A percentile compares a stretch with the other conserved stretches of the same genome.
phyloP scores from a whole-genome alignment of 495 filamentous ascomycete genomes.

The Hyaloscypha bicolor region DNA sequence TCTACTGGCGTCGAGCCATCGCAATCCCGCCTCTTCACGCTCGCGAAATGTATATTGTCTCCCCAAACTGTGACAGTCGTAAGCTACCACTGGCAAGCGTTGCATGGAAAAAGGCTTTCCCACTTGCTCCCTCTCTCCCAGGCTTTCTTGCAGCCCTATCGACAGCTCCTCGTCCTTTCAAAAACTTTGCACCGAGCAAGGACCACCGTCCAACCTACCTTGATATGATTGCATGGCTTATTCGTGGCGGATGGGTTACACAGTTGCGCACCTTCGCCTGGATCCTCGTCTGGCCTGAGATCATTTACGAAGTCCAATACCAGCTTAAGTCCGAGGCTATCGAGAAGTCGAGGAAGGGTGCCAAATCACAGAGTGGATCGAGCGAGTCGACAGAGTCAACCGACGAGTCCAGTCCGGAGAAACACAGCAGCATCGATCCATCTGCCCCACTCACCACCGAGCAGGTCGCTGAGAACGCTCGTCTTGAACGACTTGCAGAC shows the following conservation, averaged over 20 bases:
- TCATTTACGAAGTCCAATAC: slow-evolving; percentile 61
- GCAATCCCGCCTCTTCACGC: slow-evolving; percentile 90
- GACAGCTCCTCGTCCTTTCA: slow-evolving; percentile 75
- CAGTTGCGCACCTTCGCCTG: slow-evolving; percentile 89
- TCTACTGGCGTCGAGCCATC: slow-evolving; percentile 91
- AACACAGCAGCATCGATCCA: slow-evolving; percentile 9
- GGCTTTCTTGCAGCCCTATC: slow-evolving; percentile 83
- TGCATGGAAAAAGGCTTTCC: slow-evolving; percentile 76
- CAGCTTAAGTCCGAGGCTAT: slow-evolving; percentile 52
- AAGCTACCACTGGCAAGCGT: slow-evolving; percentile 69
- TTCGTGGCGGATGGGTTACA: slow-evolving; percentile 89
- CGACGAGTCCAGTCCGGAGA: slow-evolving; percentile 21
- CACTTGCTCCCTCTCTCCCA: slow-evolving; percentile 75
- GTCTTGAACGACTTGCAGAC: slow-evolving; percentile 51
- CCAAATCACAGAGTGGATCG: slow-evolving; percentile 25
- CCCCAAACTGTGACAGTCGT: slow-evolving; percentile 83
- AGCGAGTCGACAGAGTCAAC: slow-evolving; percentile 31
- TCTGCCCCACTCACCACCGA: slow-evolving; percentile 30
- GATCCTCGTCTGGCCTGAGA: slow-evolving; percentile 66
- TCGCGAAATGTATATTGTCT: slow-evolving; percentile 90
- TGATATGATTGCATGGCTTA: slow-evolving; percentile 86
- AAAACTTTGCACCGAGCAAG: slow-evolving; percentile 80
- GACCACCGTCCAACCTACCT: slow-evolving; percentile 87
- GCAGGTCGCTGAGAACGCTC: slow-evolving; percentile 46
- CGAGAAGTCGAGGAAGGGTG: slow-evolving; percentile 32